Base-by-base conservation (phyloP, 139 green algal genomes). In the Chlamydomonas sphaeroides region DNA sequence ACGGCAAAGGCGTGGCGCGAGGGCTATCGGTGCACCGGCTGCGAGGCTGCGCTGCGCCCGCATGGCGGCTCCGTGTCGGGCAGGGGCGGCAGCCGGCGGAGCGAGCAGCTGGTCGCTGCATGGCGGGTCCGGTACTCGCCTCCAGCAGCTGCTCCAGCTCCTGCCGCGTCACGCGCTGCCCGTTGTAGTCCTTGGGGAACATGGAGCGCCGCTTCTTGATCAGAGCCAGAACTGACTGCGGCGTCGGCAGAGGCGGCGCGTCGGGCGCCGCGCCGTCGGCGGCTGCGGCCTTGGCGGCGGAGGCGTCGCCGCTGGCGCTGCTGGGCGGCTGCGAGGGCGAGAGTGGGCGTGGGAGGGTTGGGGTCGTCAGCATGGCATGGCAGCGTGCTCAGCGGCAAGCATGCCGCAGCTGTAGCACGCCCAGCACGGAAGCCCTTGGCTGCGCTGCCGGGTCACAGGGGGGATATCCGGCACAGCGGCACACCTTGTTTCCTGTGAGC, bases 121-220 rank as follows among this genome's bases (percentile, higher is more conserved):
- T 21, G 7, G 25, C 23, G n/a, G 26, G 67, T 21, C 35, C 28
- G 26, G 42, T 36, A 15, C 57, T 28, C 57, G 70, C 73, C 73
- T 86, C 73, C 14, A 84, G 15, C 25, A 78, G 59, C 32, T 32
- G 6, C 26, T 89, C 71, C 17, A 92, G 14, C n/a, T 67, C 42
- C 42, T 80, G 49, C 68, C 74, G 78, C 32, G 39, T 49, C 65
- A 85, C 76, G 62, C 76, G 71, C 41, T 48, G 23, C 26, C 86
- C 88, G 36, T 65, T 90, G 79, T 88, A 91, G 79, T 93, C 90
- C 51, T 90, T 91, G 15, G 88, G 88, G 35, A 88, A 92, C 26
- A 92, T 57, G 3, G 85, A 88, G 33, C 90, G 79, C 4, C 90
- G 73, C 3, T 0, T 21, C 36, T 80, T 68, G 0, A 89, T 78